phyloP scores from a whole-genome alignment of 1,139 yeast species.

The Suhomyces maxii region DNA sequence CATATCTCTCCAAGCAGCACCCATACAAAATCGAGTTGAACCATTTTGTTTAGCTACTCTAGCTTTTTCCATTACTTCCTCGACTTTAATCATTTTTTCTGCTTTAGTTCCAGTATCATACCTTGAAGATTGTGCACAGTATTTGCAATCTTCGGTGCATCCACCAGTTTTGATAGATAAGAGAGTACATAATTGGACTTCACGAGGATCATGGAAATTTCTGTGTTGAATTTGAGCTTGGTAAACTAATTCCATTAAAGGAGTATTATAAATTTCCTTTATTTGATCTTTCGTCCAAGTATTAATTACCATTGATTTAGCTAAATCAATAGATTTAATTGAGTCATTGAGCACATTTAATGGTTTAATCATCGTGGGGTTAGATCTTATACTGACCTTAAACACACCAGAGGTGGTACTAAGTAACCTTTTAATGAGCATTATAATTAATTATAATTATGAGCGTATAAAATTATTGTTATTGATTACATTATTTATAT shows the following conservation, averaged over 20 bases:
- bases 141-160: slow-evolving; percentile 78
- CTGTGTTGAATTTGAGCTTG: slow-evolving; percentile 69
- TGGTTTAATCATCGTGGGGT: background rate
- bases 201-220: slow-evolving; percentile 63
- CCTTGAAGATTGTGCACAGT: slow-evolving; percentile 74
- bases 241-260: slow-evolving; percentile 62
- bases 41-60: slow-evolving; percentile 66
- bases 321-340: slow-evolving; percentile 14
- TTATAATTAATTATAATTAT: background rate
- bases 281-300: slow-evolving; percentile 65
- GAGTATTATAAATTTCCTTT: slow-evolving; percentile 58
- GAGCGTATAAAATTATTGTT: background rate
- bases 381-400: slow-evolving; percentile 8
- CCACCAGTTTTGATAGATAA: slow-evolving; percentile 79
- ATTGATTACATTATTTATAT: background rate
- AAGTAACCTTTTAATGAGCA: slow-evolving; percentile 2
- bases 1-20: slow-evolving; percentile 91
- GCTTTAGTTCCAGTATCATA: slow-evolving; percentile 72
- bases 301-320: slow-evolving; percentile 26
- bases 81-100: slow-evolving; percentile 60
- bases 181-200: slow-evolving; percentile 74
- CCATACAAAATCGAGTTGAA: slow-evolving; percentile 79
- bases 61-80: slow-evolving; percentile 65
- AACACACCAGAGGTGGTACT: slow-evolving; percentile 9
- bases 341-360: background rate